Evolutionary conservation across 192 early-diverging fungal genomes (phyloP).

Genomic region (Coemansia sp.): DNA sequence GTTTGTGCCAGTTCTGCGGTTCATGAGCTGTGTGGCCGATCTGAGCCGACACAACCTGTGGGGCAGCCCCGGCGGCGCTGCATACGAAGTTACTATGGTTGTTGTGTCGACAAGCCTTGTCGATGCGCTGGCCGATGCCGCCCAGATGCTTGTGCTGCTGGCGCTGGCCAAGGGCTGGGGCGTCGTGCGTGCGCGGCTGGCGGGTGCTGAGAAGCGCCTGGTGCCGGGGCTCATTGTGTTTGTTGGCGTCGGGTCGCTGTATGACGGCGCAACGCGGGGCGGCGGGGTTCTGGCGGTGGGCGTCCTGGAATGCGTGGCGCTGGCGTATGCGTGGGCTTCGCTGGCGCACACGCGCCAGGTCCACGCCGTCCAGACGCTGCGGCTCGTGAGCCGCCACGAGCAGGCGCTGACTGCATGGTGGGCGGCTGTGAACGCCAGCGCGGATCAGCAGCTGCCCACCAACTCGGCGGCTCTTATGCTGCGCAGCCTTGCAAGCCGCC

Average conservation of each 20-base stretch:
- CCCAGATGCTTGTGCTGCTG: slow-evolving; percentile 31
- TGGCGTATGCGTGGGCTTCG: slow-evolving; percentile 33
- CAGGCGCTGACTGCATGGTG: slow-evolving; percentile 30
- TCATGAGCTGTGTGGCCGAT: slow-evolving; percentile 44
- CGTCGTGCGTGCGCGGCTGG: slow-evolving; percentile 39
- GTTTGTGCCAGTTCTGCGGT: slow-evolving; percentile 33
- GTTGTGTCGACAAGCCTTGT: slow-evolving; percentile 48
- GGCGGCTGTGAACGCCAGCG: background rate
- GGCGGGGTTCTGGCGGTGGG: slow-evolving; percentile 43
- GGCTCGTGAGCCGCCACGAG: slow-evolving; percentile 44
- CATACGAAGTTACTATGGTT: slow-evolving; percentile 46
- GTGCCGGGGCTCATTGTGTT: slow-evolving; percentile 42
- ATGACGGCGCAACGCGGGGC: slow-evolving; percentile 46
- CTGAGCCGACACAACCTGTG: slow-evolving; percentile 39
- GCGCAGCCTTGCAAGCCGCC: background rate
- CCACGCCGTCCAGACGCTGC: slow-evolving; percentile 34
- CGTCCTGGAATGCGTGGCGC: slow-evolving; percentile 26
- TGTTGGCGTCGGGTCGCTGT: slow-evolving; percentile 31
- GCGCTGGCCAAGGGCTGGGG: slow-evolving; percentile 51
- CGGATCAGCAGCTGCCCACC: background rate
- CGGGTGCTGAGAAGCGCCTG: slow-evolving; percentile 41
- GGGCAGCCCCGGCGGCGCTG: slow-evolving; percentile 8
- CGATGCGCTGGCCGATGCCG: slow-evolving; percentile 41
- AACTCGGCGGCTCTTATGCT: slow-evolving; percentile 4
- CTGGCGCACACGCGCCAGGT: slow-evolving; percentile 33